phyloP scores from a whole-genome alignment of 352 stramenopile species.

The Globisporangium emineosum region DNA sequence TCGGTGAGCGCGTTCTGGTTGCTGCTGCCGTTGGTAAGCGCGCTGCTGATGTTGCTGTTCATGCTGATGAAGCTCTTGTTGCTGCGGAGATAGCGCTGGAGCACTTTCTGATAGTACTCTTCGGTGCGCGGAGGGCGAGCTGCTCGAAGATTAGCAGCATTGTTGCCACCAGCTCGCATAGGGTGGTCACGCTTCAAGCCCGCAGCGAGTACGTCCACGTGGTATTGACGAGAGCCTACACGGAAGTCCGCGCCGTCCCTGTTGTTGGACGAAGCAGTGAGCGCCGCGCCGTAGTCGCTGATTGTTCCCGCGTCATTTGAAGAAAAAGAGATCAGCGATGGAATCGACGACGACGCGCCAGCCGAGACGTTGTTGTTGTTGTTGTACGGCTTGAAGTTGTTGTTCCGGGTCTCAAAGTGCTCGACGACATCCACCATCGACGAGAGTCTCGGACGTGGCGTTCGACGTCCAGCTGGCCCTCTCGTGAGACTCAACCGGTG shows the following conservation, averaged over 20 bases:
- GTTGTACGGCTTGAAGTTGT: constrained; percentile 17
- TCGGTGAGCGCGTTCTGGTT: constrained; percentile 20
- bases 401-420: constrained; percentile 42
- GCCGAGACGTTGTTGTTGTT: constrained; percentile 23
- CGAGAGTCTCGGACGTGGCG: constrained; percentile 11
- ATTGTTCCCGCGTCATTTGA: constrained; percentile 37
- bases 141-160: not conserved
- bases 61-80: constrained; percentile 49
- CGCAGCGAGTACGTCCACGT: constrained; percentile 18
- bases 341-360: constrained; percentile 39
- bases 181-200: constrained; percentile 15
- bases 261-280: constrained; percentile 3
- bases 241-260: constrained; percentile 10
- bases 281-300: constrained; percentile 24
- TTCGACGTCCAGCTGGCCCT: constrained; percentile 1
- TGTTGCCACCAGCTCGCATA: constrained; percentile 14
- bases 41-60: constrained; percentile 44
- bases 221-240: constrained; percentile 18
- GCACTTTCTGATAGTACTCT: constrained; percentile 66
- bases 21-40: constrained; percentile 46
- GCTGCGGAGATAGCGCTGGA: constrained; percentile 59
- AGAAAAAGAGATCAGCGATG: constrained; percentile 47
- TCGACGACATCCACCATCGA: constrained; percentile 65
- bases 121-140: constrained; percentile 41
- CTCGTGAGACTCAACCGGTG: constrained; percentile 53